Conservation (phyloP, 192 early-diverging fungal genomes). For the Paraglomus occultum region DNA sequence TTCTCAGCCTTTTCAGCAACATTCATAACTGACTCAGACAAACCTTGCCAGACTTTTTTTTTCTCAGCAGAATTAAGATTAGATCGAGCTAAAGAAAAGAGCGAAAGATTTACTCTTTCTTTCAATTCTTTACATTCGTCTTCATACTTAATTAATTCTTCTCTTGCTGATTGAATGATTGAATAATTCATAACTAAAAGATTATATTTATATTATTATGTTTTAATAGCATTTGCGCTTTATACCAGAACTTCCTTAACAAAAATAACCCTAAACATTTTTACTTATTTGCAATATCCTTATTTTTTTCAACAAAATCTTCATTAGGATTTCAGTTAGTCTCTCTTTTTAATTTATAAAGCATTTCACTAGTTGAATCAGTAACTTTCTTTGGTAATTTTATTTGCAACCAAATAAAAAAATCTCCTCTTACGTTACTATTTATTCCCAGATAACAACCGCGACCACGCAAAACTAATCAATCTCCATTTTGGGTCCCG, state of each 20-base stretch:
- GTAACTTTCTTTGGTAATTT: not conserved
- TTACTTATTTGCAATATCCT: too few relatives aligned
- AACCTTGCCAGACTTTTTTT: slow-evolving; percentile 1
- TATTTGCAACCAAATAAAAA: not conserved
- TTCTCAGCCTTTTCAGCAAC: slow-evolving; percentile 1
- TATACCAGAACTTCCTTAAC: too few relatives aligned
- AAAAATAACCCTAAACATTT: too few relatives aligned
- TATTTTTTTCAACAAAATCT: not conserved
- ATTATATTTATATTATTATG: too few relatives aligned
- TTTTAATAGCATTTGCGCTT: too few relatives aligned
- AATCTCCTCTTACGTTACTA: not conserved
- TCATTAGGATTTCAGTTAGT: slow-evolving; percentile 3
- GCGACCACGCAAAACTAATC: not conserved
- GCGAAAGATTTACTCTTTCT: slow-evolving; percentile 15
- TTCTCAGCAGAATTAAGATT: not conserved
- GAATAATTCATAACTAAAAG: slow-evolving; percentile 17
- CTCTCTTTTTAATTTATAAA: not conserved
- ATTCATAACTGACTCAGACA: not conserved
- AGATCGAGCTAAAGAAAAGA: slow-evolving; percentile 6
- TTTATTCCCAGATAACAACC: slow-evolving; percentile 1
- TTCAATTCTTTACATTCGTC: not conserved
- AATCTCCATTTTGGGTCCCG: slow-evolving; percentile 3
- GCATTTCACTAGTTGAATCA: not conserved
- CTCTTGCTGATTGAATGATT: slow-evolving; percentile 1
- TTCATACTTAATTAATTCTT: slow-evolving; percentile 10